Conservation (phyloP, 176 grass and related monocot genomes). For the Microstegium vimineum region DNA sequence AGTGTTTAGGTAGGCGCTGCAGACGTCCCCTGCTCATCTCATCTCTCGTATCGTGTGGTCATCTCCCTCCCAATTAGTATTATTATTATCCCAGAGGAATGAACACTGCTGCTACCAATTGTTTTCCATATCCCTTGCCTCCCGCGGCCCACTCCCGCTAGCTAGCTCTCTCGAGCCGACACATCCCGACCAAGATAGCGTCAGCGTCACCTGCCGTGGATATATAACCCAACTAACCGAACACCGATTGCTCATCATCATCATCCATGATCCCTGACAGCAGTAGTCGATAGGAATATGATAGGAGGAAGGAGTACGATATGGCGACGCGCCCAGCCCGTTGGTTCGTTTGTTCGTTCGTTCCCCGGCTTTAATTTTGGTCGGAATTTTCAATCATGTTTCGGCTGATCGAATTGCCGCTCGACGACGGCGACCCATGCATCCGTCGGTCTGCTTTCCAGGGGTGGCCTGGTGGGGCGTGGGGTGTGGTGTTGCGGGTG, state of each 20-base stretch:
- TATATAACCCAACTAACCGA: not conserved
- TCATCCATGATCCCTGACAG: not conserved
- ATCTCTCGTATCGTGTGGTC: not conserved
- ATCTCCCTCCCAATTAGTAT: not conserved
- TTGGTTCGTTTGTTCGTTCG: not conserved
- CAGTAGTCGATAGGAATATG: not conserved
- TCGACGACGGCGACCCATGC: no score
- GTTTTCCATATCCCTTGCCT: conserved; percentile 27
- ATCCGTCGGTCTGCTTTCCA: no score
- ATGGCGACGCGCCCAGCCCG: not conserved
- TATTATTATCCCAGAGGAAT: not conserved
- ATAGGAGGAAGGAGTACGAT: not conserved
- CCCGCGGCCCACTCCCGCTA: not conserved
- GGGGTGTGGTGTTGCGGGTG: no score
- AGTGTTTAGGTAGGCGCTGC: not conserved
- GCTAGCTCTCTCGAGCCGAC: conserved; percentile 29
- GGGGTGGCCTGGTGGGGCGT: no score
- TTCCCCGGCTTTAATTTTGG: not conserved
- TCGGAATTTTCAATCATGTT: conserved; percentile 25
- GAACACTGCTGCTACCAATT: not conserved
- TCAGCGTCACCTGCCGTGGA: conserved; percentile 9
- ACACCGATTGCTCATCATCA: conserved; percentile 3
- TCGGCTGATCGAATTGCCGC: conserved; percentile 10
- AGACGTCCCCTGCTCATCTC: not conserved
- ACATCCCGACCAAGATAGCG: not conserved